Evolutionary conservation across 306 rosid genomes (phyloP), one percentile per base, ranked within the genome.

Genomic region (Vicia faba): DNA sequence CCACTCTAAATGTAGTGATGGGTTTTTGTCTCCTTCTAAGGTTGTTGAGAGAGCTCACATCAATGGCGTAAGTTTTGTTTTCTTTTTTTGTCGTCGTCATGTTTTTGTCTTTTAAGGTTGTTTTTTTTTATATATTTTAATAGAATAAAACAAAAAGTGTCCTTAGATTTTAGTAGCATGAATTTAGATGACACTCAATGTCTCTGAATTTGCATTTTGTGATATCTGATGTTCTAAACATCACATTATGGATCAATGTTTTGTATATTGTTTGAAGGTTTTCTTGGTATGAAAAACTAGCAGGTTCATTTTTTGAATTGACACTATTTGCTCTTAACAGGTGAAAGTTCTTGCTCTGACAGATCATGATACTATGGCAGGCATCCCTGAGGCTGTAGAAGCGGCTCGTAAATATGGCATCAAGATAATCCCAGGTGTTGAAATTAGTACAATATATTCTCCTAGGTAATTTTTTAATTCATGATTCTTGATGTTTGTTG

Each of bases 321-420:
- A 66, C 74, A 76, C 73, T 72, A 83, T 78, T 75, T 84, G 79
- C 83, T 88, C 62, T 77, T 82, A 82, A 86, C 98, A 92, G 98
- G 98, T 93, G 87, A 93, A 86, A 84, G 98, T 88, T 89, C 98
- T 93, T 87, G 98, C 98, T 83, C 95, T 93, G 83, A 93, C 98
- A 87, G 98, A 93, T 89, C 98, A 93, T 79, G 98, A 93, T 84
- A 89, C 98, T 40, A 80, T 93, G 96, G 43, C 96, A 26, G 98
- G 98, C 76, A 85, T 93, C 63, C 86, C 93, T 2, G 98, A 93
- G 83, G 97, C 97, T 25, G 68, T 86, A 46, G 97, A 89, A 71
- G 75, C 91, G 39, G 96, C 98, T 78, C 80, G 84, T 26, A 89
- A 80, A 79, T 88, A 81, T 65, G 93, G 93, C 64, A 87, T 93